Evolutionary conservation across 2,329 filamentous ascomycete genomes (phyloP).

Genomic region (Dendrostoma leiphaemia): DNA sequence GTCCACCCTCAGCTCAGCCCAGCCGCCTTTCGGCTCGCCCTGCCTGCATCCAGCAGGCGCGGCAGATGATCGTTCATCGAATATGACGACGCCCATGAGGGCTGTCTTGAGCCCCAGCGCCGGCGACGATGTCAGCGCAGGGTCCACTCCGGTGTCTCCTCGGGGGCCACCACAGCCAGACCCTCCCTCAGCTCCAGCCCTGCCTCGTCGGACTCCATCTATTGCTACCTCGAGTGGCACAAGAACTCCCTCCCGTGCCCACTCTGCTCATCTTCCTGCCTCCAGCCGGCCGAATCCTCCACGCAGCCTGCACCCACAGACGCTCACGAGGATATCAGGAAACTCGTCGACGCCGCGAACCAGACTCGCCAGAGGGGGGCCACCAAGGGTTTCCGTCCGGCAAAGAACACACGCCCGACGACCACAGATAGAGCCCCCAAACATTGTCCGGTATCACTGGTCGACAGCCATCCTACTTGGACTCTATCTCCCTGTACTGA

Average conservation of each 20-base stretch:
- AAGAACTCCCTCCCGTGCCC: neutral
- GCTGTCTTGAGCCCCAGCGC: neutral
- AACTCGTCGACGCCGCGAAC: constrained; percentile 1
- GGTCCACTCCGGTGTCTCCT: constrained; percentile 1
- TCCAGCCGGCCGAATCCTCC: neutral
- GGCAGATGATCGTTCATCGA: neutral
- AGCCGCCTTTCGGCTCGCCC: neutral
- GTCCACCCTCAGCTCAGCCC: neutral
- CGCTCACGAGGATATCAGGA: constrained; percentile 1
- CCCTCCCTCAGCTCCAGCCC: neutral
- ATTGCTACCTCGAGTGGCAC: neutral
- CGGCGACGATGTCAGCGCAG: neutral
- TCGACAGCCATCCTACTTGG: neutral
- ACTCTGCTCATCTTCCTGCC: neutral
- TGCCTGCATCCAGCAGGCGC: neutral
- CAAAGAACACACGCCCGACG: neutral
- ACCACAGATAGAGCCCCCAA: neutral
- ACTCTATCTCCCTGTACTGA: neutral
- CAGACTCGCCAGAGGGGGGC: constrained; percentile 1
- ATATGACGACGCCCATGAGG: constrained; percentile 7
- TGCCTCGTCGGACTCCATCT: constrained; percentile 4
- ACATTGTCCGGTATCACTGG: constrained; percentile 3
- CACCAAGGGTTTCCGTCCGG: neutral
- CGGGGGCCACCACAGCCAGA: neutral
- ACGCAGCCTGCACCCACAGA: neutral